Evolutionary conservation across 768 basidiomycete genomes (phyloP).

Genomic region (Collybia nuda): DNA sequence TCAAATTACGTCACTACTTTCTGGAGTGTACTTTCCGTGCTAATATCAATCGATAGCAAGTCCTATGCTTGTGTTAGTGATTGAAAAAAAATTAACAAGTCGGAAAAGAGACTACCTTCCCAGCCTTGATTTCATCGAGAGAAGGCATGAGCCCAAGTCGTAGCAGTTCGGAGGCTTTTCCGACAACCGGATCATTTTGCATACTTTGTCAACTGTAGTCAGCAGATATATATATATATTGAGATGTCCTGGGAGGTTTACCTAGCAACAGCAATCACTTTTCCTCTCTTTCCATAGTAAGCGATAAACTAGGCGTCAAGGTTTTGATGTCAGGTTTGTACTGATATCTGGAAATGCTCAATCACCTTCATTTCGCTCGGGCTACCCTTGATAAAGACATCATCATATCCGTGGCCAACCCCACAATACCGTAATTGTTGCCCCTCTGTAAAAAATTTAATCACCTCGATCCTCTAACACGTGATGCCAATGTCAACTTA

Average conservation of each 20-base stretch:
- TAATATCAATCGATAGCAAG: constrained; percentile 40
- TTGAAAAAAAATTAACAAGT: background rate
- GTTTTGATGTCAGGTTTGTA: background rate
- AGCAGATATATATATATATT: background rate
- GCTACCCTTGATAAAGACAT: constrained; percentile 76
- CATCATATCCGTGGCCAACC: constrained; percentile 67
- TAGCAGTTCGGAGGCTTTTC: constrained; percentile 76
- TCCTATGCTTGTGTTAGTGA: constrained; percentile 25
- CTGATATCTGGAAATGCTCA: background rate
- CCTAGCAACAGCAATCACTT: constrained; percentile 69
- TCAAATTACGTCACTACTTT: constrained; percentile 15
- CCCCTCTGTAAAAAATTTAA: constrained; percentile 52
- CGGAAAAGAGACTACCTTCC: constrained; percentile 49
- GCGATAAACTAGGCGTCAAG: constrained; percentile 61
- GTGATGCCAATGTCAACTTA: constrained; percentile 31
- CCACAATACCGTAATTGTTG: constrained; percentile 88
- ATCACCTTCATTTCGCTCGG: constrained; percentile 74
- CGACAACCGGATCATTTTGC: constrained; percentile 80
- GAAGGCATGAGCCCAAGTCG: constrained; percentile 81
- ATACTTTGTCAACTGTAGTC: constrained; percentile 42
- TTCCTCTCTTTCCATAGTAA: constrained; percentile 68
- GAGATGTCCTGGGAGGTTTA: constrained; percentile 20
- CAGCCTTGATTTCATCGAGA: constrained; percentile 66
- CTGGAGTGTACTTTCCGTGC: constrained; percentile 23
- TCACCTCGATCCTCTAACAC: background rate